These are phyloP conservation scores for Leishmania guyanensis DNA, from an alignment of 208 protist genomes.

Conservation along the genomic window DNA sequence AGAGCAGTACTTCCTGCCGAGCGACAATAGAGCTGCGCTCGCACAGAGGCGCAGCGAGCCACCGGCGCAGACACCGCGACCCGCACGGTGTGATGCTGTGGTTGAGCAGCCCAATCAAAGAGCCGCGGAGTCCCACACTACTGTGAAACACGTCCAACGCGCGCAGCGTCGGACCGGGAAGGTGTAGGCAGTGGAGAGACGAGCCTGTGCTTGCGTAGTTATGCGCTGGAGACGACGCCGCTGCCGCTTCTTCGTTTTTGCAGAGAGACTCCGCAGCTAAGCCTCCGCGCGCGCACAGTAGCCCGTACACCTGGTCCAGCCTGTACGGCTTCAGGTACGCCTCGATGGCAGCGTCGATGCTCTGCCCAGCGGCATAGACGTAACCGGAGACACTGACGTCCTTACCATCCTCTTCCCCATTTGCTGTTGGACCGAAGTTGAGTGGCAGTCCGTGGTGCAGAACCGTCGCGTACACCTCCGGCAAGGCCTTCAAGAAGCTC, in stretches of 20 bases:
- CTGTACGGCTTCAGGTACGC: constrained; percentile 61
- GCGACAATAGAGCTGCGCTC: constrained; percentile 31
- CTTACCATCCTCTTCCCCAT: constrained; percentile 75
- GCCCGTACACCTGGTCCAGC: constrained; percentile 57
- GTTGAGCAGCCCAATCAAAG: constrained; percentile 71
- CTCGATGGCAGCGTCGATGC: constrained; percentile 46
- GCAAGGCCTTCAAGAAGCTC: constrained; percentile 31
- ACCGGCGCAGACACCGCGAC: constrained; percentile 58
- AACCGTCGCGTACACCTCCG: constrained; percentile 40
- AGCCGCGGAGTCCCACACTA: constrained; percentile 41
- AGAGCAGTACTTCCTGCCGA: constrained; percentile 57
- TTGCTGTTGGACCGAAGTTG: constrained; percentile 71
- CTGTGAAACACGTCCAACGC: constrained; percentile 87
- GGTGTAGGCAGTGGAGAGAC: constrained; percentile 2
- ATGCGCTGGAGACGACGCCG: background rate
- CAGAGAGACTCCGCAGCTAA: background rate
- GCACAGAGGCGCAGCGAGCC: constrained; percentile 69
- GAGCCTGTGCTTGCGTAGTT: background rate
- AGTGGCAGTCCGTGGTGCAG: constrained; percentile 61
- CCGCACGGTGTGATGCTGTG: constrained; percentile 69
- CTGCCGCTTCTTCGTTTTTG: background rate
- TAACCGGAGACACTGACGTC: constrained; percentile 47
- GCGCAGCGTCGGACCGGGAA: constrained; percentile 73
- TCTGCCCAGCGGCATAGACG: constrained; percentile 15
- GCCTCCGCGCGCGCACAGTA: constrained; percentile 24